Base-by-base conservation (phyloP, 306 rosid genomes). In the Pyrus betulifolia region DNA sequence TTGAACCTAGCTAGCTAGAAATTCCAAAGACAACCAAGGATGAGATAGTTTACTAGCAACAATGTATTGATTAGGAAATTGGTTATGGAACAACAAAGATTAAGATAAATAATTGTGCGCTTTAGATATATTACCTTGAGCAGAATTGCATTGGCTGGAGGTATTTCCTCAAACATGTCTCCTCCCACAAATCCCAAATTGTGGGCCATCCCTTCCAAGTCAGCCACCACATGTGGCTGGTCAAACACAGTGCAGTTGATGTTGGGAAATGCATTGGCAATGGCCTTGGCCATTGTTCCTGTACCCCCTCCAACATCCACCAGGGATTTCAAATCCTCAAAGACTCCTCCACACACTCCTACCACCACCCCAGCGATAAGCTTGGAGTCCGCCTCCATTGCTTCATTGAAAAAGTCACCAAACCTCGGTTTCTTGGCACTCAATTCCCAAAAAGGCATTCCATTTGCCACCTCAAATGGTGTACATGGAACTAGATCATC, bases 291-390 rank as follows among this genome's bases (percentile, higher is more conserved):
- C 85, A 85, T 42, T 3, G 68, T 55, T 0, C 89, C 91, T 0
- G 74, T 76, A 33, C 87, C 86, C 4, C 91, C 85, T 2, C 78
- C 87, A 21, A 87, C 84, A 74, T 87, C 89, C 6, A 85, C 87
- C 80, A 88, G 17, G 1, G 89, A 78, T n/a, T 40, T 45, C 74
- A 85, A 21, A 4, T 87, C 82, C 12, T 73, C 51, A 11, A 87
- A 87, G 38, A 81, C 86, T 0, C 54, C 67, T 62, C 62, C 40
- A 40, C 70, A 76, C 59, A 74, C 80, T 13, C 77, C 74, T 4
- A 58, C 21, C 59, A 85, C 31, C 5, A 72, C 21, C 42, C 42
- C 49, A 0, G 71, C 38, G 14, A 81, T 30, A 22, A 81, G 11
- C 40, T 57, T 17, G 21, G 87, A 22, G 46, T 85, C 86, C 40